Evolutionary conservation across 352 stramenopile genomes (phyloP).

Genomic region (Phytophthora palmivora): DNA sequence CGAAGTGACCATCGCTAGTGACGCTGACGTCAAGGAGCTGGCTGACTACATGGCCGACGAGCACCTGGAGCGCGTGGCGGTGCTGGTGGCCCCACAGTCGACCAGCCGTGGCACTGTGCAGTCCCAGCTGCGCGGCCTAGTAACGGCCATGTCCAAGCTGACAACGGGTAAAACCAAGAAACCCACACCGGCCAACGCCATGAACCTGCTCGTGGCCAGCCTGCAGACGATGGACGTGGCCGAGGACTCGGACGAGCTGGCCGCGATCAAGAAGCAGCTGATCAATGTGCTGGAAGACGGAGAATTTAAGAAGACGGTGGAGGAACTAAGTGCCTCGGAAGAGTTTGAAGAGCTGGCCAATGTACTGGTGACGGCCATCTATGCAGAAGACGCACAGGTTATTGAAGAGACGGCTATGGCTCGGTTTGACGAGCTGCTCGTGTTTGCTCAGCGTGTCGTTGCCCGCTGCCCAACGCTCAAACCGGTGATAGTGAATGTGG

Average conservation of each 20-base stretch:
- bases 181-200: constrained; percentile 44
- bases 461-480: constrained; percentile 53
- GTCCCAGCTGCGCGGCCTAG: constrained; percentile 51
- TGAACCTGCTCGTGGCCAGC: constrained; percentile 47
- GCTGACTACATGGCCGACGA: constrained; percentile 64
- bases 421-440: constrained; percentile 45
- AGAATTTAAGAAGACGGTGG: constrained; percentile 38
- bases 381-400: constrained; percentile 34
- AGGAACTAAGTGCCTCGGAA: constrained; percentile 41
- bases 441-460: constrained; percentile 51
- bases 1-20: constrained; percentile 58
- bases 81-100: constrained; percentile 35
- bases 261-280: constrained; percentile 53
- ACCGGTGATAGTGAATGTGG: constrained; percentile 45
- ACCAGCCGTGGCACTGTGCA: constrained; percentile 33
- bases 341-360: constrained; percentile 50
- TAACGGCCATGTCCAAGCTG: constrained; percentile 63
- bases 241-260: constrained; percentile 44
- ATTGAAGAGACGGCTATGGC: constrained; percentile 45
- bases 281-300: constrained; percentile 47
- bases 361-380: constrained; percentile 40
- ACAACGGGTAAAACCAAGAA: constrained; percentile 48
- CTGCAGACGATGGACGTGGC: constrained; percentile 58
- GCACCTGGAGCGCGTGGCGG: constrained; percentile 37
- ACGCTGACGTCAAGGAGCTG: constrained; percentile 61